Evolutionary conservation across 371 early-diverging fungal species (phyloP).

Genomic region (Haplosporangium sp.): DNA sequence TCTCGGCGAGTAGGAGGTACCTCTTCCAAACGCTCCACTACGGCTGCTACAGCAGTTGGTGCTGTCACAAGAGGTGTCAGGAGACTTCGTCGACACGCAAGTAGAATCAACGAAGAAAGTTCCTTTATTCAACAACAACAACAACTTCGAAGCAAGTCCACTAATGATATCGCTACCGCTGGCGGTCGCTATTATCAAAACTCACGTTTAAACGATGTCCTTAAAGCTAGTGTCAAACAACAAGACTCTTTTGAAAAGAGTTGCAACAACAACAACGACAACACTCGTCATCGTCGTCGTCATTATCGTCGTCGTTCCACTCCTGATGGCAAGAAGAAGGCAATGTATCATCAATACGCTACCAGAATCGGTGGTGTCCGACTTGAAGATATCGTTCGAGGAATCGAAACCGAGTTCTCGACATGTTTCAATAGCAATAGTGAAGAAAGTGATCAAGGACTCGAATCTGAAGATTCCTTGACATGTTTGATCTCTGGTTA

Average conservation of each 20-base stretch:
- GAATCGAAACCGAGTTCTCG: conserved; percentile 36
- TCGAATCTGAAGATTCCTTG: conserved; percentile 35
- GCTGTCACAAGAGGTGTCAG: background rate
- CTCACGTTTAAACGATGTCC: conserved; percentile 6
- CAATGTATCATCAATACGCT: background rate
- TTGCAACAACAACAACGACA: background rate
- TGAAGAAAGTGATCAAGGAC: conserved; percentile 3
- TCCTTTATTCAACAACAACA: background rate
- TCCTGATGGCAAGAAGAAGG: background rate
- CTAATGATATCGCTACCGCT: background rate
- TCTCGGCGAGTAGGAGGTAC: background rate
- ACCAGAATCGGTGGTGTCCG: conserved; percentile 8
- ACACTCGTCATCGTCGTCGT: background rate
- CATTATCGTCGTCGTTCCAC: background rate
- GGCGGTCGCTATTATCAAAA: background rate
- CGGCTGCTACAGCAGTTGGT: background rate
- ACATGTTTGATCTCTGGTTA: conserved; percentile 20
- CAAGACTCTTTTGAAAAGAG: background rate
- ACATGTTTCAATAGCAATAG: conserved; percentile 11
- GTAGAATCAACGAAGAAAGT: background rate
- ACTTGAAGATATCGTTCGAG: conserved; percentile 26
- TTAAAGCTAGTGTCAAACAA: conserved; percentile 1
- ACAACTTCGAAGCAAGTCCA: background rate
- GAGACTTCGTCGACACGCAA: conserved; percentile 6
- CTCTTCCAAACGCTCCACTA: background rate